Base-by-base conservation (phyloP, 495 filamentous ascomycete species). In the Neurospora sp. region DNA sequence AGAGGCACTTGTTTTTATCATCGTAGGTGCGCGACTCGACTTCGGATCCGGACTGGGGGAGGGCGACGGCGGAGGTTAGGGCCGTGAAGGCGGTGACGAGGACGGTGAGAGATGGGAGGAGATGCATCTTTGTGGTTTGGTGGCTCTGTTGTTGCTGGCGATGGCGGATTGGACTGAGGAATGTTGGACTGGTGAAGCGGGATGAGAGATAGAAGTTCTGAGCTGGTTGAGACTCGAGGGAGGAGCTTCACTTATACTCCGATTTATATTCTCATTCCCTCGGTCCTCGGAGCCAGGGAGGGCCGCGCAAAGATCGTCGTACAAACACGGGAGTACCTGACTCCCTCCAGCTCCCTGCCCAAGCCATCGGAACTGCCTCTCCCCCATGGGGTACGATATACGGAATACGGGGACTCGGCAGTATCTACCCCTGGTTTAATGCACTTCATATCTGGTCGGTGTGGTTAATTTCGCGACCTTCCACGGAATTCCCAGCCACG, bases 1-100 rank as follows among this genome's bases (percentile, higher is more conserved):
- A 35, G 44, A 79, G 68, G 70, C 78, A 81, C 14, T 53, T 72
- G 45, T 37, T n/a, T 8, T 7, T 3, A 7, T 5, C 72, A 0
- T n/a, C 37, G 40, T 35, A 39, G 22, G 18, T 37, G 73, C 37
- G 47, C n/a, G 39, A 44, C 4, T 31, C 70, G 39, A 38, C n/a
- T 27, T 18, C 41, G 20, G 42, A 45, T 4, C 3, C 16, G 31
- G 73, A 27, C 22, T 31, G 31, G 3, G 53, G 27, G 27, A 74
- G 39, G 31, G 68, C 72, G 1, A 27, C 69, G 70, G 70, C 69
- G 20, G 40, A 39, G 65, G 39, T 37, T 6, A 41, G 18, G 40
- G 45, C 39, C 9, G 35, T 69, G 39, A 70, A 27, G 71, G n/a
- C 8, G 12, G 59, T 61, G 16, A 22, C 22, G 20, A 75, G 47